These are phyloP conservation scores for Neofusicoccum umdonicola DNA, from an alignment of 2,329 filamentous ascomycete genomes.

Conservation along the genomic window DNA sequence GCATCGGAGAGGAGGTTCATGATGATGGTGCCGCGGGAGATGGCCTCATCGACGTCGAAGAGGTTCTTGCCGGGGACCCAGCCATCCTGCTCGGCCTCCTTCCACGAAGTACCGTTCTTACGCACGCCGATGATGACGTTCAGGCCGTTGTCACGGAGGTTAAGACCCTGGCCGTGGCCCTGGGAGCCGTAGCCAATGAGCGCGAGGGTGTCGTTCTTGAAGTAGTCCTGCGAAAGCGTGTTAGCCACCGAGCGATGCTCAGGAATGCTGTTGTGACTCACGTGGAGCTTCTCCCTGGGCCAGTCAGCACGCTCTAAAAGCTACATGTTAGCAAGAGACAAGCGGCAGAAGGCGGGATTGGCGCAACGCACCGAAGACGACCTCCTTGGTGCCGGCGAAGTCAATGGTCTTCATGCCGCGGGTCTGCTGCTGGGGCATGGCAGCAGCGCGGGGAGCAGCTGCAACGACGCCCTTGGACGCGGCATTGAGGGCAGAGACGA, in stretches of 20 bases:
- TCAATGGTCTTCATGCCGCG: slow-evolving; percentile 98
- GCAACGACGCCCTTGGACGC: slow-evolving; percentile 44
- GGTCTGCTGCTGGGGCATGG: slow-evolving; percentile 60
- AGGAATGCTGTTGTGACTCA: slow-evolving; percentile 50
- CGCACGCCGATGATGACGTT: slow-evolving; percentile 99
- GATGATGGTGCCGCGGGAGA: slow-evolving; percentile 87
- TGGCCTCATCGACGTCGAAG: slow-evolving; percentile 97
- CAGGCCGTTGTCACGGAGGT: slow-evolving; percentile 98
- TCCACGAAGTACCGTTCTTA: slow-evolving; percentile 98
- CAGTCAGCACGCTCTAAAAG: slow-evolving; percentile 89
- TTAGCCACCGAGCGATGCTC: slow-evolving; percentile 26
- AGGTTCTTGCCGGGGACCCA: slow-evolving; percentile 99
- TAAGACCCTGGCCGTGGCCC: slow-evolving; percentile 98
- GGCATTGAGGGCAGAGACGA: slow-evolving; percentile 57
- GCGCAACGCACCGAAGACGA: slow-evolving; percentile 73
- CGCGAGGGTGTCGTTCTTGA: slow-evolving; percentile 99
- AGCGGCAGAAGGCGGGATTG: slow-evolving; percentile 20
- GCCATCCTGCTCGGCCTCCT: slow-evolving; percentile 94
- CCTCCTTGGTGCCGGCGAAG: slow-evolving; percentile 94
- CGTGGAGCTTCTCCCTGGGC: slow-evolving; percentile 96
- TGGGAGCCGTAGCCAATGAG: slow-evolving; percentile 98
- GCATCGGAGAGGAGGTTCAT: slow-evolving; percentile 99
- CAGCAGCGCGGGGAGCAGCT: slow-evolving; percentile 46
- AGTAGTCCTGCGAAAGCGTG: slow-evolving; percentile 71
- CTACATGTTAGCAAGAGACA: slow-evolving; percentile 28